phyloP scores from a whole-genome alignment of 441 rosid species.

The Pelargonium myrrhifolium region DNA sequence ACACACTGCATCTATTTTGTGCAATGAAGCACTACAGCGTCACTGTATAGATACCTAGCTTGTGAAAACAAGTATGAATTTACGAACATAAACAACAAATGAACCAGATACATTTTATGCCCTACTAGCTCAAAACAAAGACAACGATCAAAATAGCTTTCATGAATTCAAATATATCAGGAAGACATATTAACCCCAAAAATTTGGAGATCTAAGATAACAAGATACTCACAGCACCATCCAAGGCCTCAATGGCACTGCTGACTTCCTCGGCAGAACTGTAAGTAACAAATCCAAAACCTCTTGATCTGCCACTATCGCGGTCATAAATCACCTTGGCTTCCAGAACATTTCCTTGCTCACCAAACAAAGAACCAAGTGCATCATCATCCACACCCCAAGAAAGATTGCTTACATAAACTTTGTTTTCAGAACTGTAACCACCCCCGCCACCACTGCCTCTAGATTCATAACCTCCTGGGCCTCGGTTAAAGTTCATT shows the following conservation, averaged over 20 bases:
- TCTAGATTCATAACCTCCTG: no score
- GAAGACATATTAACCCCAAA: neutral
- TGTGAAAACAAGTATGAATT: no score
- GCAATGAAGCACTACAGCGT: no score
- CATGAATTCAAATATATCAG: neutral
- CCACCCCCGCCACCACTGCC: slow-evolving; percentile 14
- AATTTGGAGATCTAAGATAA: neutral
- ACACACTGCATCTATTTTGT: no score
- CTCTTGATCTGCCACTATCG: slow-evolving; percentile 92
- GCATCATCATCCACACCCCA: slow-evolving; percentile 88
- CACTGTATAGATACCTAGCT: no score
- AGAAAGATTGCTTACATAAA: slow-evolving; percentile 83
- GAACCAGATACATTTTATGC: no score
- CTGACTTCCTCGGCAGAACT: slow-evolving; percentile 69
- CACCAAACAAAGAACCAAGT: slow-evolving; percentile 67
- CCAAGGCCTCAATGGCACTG: slow-evolving; percentile 58
- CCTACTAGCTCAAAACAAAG: no score
- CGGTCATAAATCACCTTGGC: slow-evolving; percentile 86
- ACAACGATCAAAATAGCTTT: no score
- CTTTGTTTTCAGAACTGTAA: slow-evolving; percentile 41
- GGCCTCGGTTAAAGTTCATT: neutral
- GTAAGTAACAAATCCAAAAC: slow-evolving; percentile 91
- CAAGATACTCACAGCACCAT: slow-evolving; percentile 67
- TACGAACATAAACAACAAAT: no score
- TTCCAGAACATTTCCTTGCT: slow-evolving; percentile 74